A percentile compares a stretch with the other conserved stretches of the same genome.
Evolutionary conservation across 2,329 filamentous ascomycete genomes (phyloP).

Genomic region (Aspergillus aculeatinus): DNA sequence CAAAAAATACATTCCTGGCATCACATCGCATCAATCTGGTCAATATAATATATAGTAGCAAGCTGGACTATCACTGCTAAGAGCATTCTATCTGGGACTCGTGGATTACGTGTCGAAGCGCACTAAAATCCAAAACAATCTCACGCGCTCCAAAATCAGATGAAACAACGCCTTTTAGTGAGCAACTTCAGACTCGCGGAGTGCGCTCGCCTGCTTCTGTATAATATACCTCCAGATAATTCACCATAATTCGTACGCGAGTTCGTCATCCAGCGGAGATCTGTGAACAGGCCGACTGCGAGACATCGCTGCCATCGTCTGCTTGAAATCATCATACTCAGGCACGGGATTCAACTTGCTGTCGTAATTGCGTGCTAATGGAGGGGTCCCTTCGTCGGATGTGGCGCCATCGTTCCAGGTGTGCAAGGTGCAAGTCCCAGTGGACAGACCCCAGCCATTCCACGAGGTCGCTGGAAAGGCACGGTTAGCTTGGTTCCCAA

Average conservation of each 20-base stretch:
- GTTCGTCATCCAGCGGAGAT: conserved; percentile 4
- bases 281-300: conserved; percentile 17
- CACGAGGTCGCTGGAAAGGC: conserved; percentile 67
- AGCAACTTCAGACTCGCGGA: not conserved
- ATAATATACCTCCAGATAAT: not conserved
- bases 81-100: not conserved
- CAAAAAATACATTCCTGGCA: too few species aligned
- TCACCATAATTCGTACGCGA: conserved; percentile 9
- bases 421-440: conserved; percentile 75
- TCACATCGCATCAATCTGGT: too few species aligned
- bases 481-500: conserved; percentile 4
- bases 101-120: not conserved
- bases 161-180: not conserved
- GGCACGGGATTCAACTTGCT: conserved; percentile 54
- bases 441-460: conserved; percentile 72
- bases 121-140: not conserved
- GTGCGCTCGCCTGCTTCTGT: not conserved
- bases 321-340: conserved; percentile 42
- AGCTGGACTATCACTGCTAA: not conserved
- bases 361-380: conserved; percentile 62
- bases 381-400: conserved; percentile 62
- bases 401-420: conserved; percentile 68
- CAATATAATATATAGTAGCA: not conserved
- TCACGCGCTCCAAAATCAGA: not conserved
- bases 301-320: conserved; percentile 16